These are phyloP conservation scores for Nigrograna mackinnonii DNA, from an alignment of 2,329 filamentous ascomycete species.

Conservation along the genomic window DNA sequence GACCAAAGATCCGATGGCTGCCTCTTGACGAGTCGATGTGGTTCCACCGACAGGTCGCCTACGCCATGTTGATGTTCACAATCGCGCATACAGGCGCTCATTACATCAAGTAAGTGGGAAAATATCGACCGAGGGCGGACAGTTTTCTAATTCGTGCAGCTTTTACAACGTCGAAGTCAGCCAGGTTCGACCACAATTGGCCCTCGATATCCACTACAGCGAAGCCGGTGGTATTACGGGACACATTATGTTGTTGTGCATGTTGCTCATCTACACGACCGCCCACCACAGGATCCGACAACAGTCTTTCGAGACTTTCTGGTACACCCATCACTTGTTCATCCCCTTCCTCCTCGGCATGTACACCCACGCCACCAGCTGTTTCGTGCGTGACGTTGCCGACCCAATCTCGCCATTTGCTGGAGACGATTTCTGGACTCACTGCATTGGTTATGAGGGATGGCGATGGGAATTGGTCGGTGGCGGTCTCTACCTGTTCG, in stretches of 20 bases:
- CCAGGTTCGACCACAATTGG: conserved; percentile 78
- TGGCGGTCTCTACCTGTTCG: conserved; percentile 81
- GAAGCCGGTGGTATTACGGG: conserved; percentile 91
- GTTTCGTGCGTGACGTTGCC: conserved; percentile 86
- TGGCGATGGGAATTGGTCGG: conserved; percentile 96
- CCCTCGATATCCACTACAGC: conserved; percentile 88
- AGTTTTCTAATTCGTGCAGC: conserved; percentile 48
- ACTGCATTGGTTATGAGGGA: conserved; percentile 93
- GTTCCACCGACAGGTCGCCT: conserved; percentile 96
- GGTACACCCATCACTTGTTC: conserved; percentile 99
- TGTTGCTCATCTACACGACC: conserved; percentile 97
- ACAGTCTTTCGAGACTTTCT: conserved; percentile 97
- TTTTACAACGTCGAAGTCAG: conserved; percentile 93
- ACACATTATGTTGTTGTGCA: conserved; percentile 98
- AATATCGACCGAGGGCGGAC: background rate
- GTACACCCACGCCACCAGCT: conserved; percentile 94
- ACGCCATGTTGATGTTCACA: conserved; percentile 82
- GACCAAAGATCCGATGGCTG: conserved; percentile 84
- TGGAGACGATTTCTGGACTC: conserved; percentile 78
- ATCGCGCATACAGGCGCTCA: conserved; percentile 77
- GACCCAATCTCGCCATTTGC: conserved; percentile 81
- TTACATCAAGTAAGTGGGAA: conserved; percentile 80
- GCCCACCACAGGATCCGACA: conserved; percentile 92
- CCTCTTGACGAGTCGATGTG: conserved; percentile 96
- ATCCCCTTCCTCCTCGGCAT: conserved; percentile 91